Percentiles rank a stretch among this genome's conserved stretches.
These are phyloP conservation scores for Phellopilus nigrolimitatus DNA, from an alignment of 1,284 basidiomycete genomes.

Conservation along the genomic window DNA sequence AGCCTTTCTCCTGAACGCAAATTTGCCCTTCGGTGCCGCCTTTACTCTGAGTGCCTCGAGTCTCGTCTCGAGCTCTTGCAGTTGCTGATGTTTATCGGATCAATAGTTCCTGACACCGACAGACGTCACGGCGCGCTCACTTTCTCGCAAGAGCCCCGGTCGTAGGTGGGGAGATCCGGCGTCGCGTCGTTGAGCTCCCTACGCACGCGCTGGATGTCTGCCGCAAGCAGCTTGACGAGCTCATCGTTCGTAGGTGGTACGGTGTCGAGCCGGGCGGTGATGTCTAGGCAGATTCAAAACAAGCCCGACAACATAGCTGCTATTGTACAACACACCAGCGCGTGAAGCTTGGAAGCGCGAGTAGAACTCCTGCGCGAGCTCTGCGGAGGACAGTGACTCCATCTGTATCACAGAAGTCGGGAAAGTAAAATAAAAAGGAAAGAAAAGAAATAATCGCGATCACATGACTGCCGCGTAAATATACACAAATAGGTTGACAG, in stretches of 20 bases:
- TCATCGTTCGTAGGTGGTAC: constrained; percentile 22
- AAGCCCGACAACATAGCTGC: no score
- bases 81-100: constrained; percentile 40
- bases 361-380: constrained; percentile 41
- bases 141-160: constrained; percentile 65
- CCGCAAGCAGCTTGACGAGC: constrained; percentile 35
- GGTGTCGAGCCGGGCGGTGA: constrained; percentile 26
- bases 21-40: constrained; percentile 51
- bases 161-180: constrained; percentile 62
- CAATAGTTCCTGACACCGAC: not conserved
- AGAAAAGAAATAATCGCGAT: constrained; percentile 9
- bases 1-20: constrained; percentile 64
- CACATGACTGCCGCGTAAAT: constrained; percentile 3
- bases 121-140: constrained; percentile 38
- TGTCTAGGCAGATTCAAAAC: constrained; percentile 22
- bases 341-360: constrained; percentile 41
- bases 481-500: no score
- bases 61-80: constrained; percentile 50
- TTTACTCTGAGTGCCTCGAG: constrained; percentile 42
- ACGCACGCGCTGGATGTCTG: constrained; percentile 47
- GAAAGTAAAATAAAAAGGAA: no score
- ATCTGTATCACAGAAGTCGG: no score
- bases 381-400: no score
- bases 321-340: constrained; percentile 20
- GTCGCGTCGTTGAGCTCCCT: constrained; percentile 59